Base-by-base conservation (phyloP, 257 asterid species). In the Solanum rostratum region DNA sequence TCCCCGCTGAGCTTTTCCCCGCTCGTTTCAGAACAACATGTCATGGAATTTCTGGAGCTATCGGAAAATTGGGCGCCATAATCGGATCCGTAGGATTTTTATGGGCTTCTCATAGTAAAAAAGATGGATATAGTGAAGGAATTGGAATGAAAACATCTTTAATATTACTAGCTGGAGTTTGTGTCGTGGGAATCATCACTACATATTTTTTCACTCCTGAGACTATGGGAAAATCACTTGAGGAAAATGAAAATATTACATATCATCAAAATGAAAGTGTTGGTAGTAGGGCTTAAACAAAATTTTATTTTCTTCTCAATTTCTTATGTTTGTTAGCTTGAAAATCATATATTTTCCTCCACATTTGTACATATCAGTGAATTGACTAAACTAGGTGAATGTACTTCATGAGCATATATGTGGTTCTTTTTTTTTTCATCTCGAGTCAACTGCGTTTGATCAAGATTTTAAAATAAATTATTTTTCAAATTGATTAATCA, bases 1-100 rank as follows among this genome's bases (percentile, higher is more conserved):
- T 91, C 1, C 96, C 94, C 0, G 94, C 94, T 0, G 93, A 92
- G 79, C 91, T 92, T 49, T 92, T 92, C 29, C 96, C 96, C 0
- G 90, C 94, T 3, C 85, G 96, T n/a, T 88, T 92, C 82, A 84
- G 92, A 12, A 66, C 92, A 10, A 92, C 92, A 5, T 92, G 94
- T 49, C 93, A 91, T 24, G 94, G 93, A 1, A 86, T 92, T 8
- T 83, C 91, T 0, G 95, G 90, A 11, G 93, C 95, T 8, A 84
- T 82, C 0, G 94, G 93, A 22, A 92, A 92, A 68, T 59, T 86
- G 15, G 92, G 95, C 2, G 94, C 93, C 0, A 85, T 92, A 10
- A 80, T 90, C 1, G 95, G 95, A 4, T 86, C 90, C 0, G 85
- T 91, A 29, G 94, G 90, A 49, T 90, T 88, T 45, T 27, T 88